Evolutionary conservation across 73 alveolate genomes (phyloP).

Genomic region (Tetrahymena elliotti): DNA sequence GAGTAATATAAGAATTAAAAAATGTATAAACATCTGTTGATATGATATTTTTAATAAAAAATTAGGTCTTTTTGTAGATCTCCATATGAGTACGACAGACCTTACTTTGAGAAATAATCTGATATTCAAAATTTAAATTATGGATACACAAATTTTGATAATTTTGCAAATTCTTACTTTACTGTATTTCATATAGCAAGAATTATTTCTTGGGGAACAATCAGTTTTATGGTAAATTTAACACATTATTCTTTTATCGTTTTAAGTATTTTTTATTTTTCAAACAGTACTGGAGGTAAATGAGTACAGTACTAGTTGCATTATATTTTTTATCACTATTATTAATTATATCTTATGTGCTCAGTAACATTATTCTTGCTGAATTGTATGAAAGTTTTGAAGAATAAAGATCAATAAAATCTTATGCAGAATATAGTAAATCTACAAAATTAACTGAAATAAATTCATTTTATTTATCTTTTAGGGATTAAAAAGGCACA

Average conservation of each 20-base stretch:
- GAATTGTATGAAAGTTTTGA: constrained; percentile 33
- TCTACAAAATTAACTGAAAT: no score
- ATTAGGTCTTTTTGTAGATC: constrained; percentile 3
- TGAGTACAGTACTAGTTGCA: constrained; percentile 25
- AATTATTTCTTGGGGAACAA: constrained; percentile 22
- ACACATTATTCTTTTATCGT: not conserved
- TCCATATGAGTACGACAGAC: constrained; percentile 8
- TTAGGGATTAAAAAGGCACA: not conserved
- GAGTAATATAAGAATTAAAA: no score
- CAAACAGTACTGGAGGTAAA: constrained; percentile 15
- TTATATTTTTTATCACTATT: constrained; percentile 6
- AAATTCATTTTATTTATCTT: no score
- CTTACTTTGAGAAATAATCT: not conserved
- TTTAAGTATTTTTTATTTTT: not conserved
- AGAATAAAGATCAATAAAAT: constrained; percentile 27
- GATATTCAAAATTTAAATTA: constrained; percentile 13
- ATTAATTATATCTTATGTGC: constrained; percentile 14
- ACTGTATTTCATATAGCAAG: constrained; percentile 4
- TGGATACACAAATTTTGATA: constrained; percentile 21
- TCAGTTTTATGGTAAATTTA: constrained; percentile 8
- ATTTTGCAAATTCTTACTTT: constrained; percentile 7
- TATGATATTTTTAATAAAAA: not conserved
- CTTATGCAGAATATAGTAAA: not conserved
- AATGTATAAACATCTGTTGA: no score
- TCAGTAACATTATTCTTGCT: constrained; percentile 25